A percentile compares a stretch with the other conserved stretches of the same genome.
Evolutionary conservation across 2,329 filamentous ascomycete genomes (phyloP).

Genomic region (Beauveria sp.): DNA sequence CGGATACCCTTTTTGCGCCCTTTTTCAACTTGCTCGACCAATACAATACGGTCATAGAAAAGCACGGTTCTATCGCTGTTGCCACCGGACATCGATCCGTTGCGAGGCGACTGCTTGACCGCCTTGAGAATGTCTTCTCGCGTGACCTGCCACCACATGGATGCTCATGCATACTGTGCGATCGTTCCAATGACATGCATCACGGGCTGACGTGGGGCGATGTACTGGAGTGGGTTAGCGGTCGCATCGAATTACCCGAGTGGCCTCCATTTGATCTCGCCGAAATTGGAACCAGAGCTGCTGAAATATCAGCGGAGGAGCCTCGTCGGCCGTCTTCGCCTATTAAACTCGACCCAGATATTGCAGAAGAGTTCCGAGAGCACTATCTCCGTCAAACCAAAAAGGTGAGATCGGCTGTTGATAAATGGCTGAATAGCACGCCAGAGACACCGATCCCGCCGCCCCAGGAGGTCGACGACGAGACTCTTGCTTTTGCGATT

Average conservation of each 20-base stretch:
- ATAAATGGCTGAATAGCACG: conserved; percentile 80
- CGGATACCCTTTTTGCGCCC: conserved; percentile 70
- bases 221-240: conserved; percentile 86
- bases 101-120: conserved; percentile 80
- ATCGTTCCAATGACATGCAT: conserved; percentile 51
- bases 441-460: conserved; percentile 65
- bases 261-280: conserved; percentile 85
- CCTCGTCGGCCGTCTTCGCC: conserved; percentile 52
- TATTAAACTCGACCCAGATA: conserved; percentile 80
- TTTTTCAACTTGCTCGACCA: conserved; percentile 79
- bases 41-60: conserved; percentile 72
- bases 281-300: conserved; percentile 52
- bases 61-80: conserved; percentile 84
- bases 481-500: conserved; percentile 89
- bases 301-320: conserved; percentile 52
- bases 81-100: conserved; percentile 93
- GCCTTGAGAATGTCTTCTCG: conserved; percentile 89
- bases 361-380: conserved; percentile 86
- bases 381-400: conserved; percentile 89
- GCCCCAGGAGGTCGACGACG: conserved; percentile 86
- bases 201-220: conserved; percentile 89
- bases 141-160: conserved; percentile 80
- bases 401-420: conserved; percentile 85
- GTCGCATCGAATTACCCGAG: conserved; percentile 72
- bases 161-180: conserved; percentile 83